phyloP scores from a whole-genome alignment of 1,284 basidiomycete species.

The Cutaneotrichosporon sp. region DNA sequence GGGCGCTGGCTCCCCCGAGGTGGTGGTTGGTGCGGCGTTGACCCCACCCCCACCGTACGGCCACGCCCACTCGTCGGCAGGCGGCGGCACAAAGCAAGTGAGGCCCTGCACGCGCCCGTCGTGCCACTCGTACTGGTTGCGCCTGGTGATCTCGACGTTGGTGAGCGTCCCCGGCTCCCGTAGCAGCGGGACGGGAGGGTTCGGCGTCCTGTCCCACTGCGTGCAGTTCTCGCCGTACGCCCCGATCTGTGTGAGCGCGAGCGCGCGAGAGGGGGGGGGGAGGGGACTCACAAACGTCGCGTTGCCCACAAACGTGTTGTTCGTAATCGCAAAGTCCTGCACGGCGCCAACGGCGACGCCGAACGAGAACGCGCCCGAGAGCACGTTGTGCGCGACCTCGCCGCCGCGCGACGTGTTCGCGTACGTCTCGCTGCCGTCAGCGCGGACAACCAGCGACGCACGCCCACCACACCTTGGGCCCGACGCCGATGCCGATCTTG shows the following conservation, averaged over 20 bases:
- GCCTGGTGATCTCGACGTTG: constrained; percentile 33
- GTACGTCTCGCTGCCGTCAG: constrained; percentile 18
- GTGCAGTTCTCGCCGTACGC: constrained; percentile 70
- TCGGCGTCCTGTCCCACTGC: constrained; percentile 55
- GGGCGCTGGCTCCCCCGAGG: not conserved
- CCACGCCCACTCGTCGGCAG: constrained; percentile 28
- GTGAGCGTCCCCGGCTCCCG: constrained; percentile 26
- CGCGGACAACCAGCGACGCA: constrained; percentile 64
- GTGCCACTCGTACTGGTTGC: constrained; percentile 23
- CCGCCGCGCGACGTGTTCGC: constrained; percentile 54
- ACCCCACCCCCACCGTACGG: not conserved
- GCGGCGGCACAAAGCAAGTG: constrained; percentile 37
- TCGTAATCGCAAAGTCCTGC: constrained; percentile 65
- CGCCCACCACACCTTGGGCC: constrained; percentile 76
- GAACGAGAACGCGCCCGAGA: constrained; percentile 63
- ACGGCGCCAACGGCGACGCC: constrained; percentile 63
- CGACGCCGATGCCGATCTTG: constrained; percentile 52
- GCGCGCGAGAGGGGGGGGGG: too few relatives aligned
- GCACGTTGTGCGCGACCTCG: constrained; percentile 64
- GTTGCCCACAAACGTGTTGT: constrained; percentile 68
- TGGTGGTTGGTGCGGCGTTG: not conserved
- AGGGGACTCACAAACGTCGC: constrained; percentile 65
- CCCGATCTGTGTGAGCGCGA: constrained; percentile 61
- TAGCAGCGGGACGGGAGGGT: constrained; percentile 35
- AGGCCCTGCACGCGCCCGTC: constrained; percentile 40